Percentiles rank a stretch among this genome's conserved stretches.
These are phyloP conservation scores for Aquilaria malaccensis DNA, from an alignment of 345 rosid species.

Conservation along the genomic window DNA sequence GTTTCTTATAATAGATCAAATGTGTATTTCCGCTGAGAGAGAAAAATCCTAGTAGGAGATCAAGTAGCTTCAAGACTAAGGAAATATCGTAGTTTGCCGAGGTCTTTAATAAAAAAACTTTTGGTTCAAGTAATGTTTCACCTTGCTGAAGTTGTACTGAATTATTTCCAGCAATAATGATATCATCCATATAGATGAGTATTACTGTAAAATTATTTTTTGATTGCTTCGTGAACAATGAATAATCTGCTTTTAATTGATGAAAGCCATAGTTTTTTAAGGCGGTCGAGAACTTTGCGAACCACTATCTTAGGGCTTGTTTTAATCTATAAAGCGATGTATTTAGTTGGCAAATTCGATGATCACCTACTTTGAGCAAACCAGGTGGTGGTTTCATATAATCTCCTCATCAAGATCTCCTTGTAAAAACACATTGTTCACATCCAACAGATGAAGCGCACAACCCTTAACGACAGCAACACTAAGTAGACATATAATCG, in stretches of 20 bases:
- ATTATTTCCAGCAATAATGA: conserved; percentile 2
- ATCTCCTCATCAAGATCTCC: background rate
- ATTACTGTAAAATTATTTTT: background rate
- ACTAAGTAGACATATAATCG: background rate
- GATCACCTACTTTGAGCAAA: background rate
- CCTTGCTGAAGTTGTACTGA: background rate
- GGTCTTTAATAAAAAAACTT: conserved; percentile 5
- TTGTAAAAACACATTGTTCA: background rate
- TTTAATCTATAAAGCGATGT: background rate
- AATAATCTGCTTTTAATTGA: background rate
- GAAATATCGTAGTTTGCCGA: conserved; percentile 3
- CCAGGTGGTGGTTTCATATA: background rate
- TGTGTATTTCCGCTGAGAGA: background rate
- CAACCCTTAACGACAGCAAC: background rate
- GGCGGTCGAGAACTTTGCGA: background rate
- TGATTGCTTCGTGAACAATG: background rate
- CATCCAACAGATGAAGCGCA: background rate
- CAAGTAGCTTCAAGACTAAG: conserved; percentile 5
- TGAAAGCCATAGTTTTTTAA: background rate
- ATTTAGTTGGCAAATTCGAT: background rate
- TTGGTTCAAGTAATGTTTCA: too few species aligned
- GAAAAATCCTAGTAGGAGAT: background rate
- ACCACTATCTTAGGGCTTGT: background rate
- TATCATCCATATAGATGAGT: conserved; percentile 8
- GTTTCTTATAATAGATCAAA: conserved; percentile 4